Conservation (phyloP, 2,329 filamentous ascomycete species). For the Diplocarpon mali region DNA sequence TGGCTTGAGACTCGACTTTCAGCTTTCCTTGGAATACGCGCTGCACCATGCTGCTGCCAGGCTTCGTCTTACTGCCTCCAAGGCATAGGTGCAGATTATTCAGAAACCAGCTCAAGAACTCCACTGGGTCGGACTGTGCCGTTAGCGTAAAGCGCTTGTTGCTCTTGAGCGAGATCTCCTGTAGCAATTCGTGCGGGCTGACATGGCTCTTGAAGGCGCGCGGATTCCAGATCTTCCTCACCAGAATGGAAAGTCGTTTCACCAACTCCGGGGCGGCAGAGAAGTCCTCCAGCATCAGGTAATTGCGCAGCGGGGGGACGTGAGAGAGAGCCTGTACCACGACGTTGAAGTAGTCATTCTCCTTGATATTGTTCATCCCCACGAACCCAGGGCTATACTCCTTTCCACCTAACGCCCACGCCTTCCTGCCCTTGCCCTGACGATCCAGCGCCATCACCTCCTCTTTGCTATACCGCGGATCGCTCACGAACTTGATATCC, state of each 20-base stretch:
- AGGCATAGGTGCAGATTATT: conserved; percentile 90
- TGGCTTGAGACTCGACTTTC: conserved; percentile 85
- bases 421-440: conserved; percentile 36
- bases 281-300: conserved; percentile 79
- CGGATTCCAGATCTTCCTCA: conserved; percentile 97
- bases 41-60: conserved; percentile 77
- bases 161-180: conserved; percentile 83
- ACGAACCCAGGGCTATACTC: conserved; percentile 91
- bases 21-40: conserved; percentile 87
- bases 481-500: conserved; percentile 96
- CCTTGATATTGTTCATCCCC: conserved; percentile 99
- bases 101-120: conserved; percentile 95
- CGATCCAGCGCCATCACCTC: conserved; percentile 76
- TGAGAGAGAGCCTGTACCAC: conserved; percentile 86
- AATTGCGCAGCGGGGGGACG: conserved; percentile 81
- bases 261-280: conserved; percentile 66
- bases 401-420: conserved; percentile 71
- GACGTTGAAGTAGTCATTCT: conserved; percentile 97
- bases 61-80: conserved; percentile 79
- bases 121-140: conserved; percentile 85
- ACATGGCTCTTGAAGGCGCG: conserved; percentile 94
- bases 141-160: conserved; percentile 90
- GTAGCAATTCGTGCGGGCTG: conserved; percentile 90
- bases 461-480: conserved; percentile 70
- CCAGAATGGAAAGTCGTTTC: conserved; percentile 75